These are phyloP conservation scores for Kockiozyma suomiensis DNA, from an alignment of 805 yeast genomes.

Conservation along the genomic window DNA sequence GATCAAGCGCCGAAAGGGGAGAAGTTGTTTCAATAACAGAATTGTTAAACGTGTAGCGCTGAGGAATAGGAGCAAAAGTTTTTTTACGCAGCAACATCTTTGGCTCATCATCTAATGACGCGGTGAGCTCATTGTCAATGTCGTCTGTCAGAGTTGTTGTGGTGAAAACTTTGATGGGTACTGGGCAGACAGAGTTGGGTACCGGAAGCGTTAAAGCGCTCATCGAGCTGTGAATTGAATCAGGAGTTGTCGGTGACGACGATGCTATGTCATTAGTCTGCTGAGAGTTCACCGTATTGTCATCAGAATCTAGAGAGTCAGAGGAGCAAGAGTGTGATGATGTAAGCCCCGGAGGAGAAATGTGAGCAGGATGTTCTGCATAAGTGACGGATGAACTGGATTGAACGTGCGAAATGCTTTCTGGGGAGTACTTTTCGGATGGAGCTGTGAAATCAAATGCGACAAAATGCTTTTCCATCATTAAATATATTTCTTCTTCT, in stretches of 20 bases:
- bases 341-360: background rate
- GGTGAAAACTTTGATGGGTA: constrained; percentile 1
- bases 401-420: background rate
- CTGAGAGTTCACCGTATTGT: background rate
- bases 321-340: background rate
- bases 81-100: background rate
- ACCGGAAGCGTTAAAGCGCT: background rate
- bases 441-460: constrained; percentile 11
- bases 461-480: constrained; percentile 12
- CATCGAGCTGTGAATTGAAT: background rate
- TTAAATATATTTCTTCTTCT: constrained; percentile 5
- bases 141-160: background rate
- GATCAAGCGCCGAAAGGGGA: background rate
- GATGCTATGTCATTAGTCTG: background rate
- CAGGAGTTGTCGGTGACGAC: background rate
- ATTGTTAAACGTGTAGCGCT: constrained; percentile 3
- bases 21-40: background rate
- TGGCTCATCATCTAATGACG: background rate
- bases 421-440: too few relatives aligned
- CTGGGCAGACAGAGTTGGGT: background rate
- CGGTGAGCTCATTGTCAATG: background rate
- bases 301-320: background rate
- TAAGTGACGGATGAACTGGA: background rate
- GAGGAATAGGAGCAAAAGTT: constrained; percentile 5
- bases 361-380: background rate